Evolutionary conservation across 2,329 filamentous ascomycete species (phyloP).

Genomic region (Colletotrichum shisoi): DNA sequence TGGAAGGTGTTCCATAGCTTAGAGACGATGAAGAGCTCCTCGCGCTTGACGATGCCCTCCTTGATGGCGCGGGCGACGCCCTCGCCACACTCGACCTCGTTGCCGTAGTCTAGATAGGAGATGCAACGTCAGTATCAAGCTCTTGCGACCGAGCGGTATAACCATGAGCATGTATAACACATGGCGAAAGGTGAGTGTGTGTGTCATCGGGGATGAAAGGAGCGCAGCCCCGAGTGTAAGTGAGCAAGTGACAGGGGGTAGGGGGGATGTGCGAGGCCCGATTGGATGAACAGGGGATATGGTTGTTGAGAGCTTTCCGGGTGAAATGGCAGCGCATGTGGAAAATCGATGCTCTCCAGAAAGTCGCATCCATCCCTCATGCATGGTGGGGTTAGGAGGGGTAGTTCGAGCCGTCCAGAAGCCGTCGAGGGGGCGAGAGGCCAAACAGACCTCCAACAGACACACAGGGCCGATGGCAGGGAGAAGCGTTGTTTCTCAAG

Average conservation of each 20-base stretch:
- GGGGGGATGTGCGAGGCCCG: constrained; percentile 13
- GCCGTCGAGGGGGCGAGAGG: constrained; percentile 16
- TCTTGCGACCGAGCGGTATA: neutral
- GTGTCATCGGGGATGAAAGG: constrained; percentile 18
- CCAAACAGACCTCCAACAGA: constrained; percentile 15
- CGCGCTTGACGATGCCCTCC: constrained; percentile 80
- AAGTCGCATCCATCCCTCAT: constrained; percentile 25
- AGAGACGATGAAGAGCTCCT: constrained; percentile 89
- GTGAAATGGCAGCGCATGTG: constrained; percentile 24
- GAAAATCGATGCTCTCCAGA: constrained; percentile 22
- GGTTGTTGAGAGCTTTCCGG: constrained; percentile 35
- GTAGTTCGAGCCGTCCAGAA: constrained; percentile 23
- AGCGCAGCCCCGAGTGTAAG: constrained; percentile 24
- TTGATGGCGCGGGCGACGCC: constrained; percentile 81
- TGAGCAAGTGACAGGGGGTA: constrained; percentile 15
- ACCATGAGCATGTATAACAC: too few species aligned
- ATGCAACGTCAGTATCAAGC: constrained; percentile 13
- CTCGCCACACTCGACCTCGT: constrained; percentile 79
- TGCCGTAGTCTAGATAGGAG: constrained; percentile 73
- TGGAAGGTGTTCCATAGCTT: constrained; percentile 96
- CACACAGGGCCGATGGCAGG: constrained; percentile 1
- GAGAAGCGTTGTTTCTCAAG: neutral
- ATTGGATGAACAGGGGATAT: constrained; percentile 9
- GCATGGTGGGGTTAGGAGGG: constrained; percentile 39
- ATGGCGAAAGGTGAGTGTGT: constrained; percentile 2